Conservation (phyloP, 169 alveolate species). For the Plasmodium knowlesi region DNA sequence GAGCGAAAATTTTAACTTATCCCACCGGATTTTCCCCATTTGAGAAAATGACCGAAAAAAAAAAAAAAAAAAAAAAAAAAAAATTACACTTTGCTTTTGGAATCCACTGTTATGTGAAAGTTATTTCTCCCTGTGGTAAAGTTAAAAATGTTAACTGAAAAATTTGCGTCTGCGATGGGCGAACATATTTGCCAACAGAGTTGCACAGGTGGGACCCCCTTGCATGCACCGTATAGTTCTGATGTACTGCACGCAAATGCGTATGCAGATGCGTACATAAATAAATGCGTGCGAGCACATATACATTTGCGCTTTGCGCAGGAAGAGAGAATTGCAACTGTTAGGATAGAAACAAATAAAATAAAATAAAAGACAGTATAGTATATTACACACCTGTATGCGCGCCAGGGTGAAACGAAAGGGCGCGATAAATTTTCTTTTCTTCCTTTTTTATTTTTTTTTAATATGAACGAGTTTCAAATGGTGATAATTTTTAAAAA, state of each 20-base stretch:
- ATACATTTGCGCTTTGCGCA: background rate
- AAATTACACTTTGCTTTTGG: background rate
- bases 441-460: background rate
- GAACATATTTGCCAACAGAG: background rate
- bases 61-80: background rate
- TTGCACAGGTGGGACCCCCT: background rate
- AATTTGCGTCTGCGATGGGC: background rate
- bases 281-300: background rate
- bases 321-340: background rate
- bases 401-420: background rate
- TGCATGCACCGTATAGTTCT: background rate
- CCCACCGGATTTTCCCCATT: background rate
- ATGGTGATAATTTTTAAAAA: background rate
- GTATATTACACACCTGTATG: background rate
- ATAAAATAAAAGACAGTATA: background rate
- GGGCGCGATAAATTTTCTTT: background rate
- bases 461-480: background rate
- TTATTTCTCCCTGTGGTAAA: background rate
- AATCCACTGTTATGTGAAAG: background rate
- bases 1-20: background rate
- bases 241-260: background rate
- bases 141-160: background rate
- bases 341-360: background rate
- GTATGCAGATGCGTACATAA: background rate
- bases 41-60: background rate